Base-by-base conservation (phyloP, 2,329 filamentous ascomycete species). In the Ceratocystis papillata region DNA sequence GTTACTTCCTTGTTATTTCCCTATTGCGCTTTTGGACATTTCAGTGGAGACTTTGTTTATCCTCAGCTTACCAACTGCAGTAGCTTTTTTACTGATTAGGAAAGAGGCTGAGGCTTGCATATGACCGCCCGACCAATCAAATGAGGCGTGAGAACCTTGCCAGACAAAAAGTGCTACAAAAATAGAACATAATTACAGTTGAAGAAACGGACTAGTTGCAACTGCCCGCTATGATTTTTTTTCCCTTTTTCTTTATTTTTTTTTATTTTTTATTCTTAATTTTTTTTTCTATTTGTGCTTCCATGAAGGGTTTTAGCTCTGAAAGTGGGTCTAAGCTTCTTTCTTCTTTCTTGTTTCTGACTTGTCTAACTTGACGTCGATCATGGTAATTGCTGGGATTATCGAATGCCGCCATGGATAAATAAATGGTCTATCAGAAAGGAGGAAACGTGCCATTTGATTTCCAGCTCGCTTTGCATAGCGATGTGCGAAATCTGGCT, bases 101-200 rank as follows among this genome's bases (percentile, higher is more conserved):
- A 48, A 67, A 64, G 62, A 17, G 62, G 53, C 65, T 67, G 65
- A 55, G 64, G 63, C 65, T 48, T 63, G 61, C 65, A 67, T 63
- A 60, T 33, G 55, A 5, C 7, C 25, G 30, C 1, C 25, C 25
- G 33, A 17, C 48, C 50, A 41, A 65, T 59, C 15, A 45, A 3
- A 17, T 28, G 5, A 59, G 53, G 17, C 12, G 25, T 10, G 20
- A 25, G 48, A 25, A 53, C 20, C 45, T 48, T 10, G 45, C 45
- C 17, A 17, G n/a, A 48, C 15, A 12, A 15, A 25, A 53, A 53
- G 20, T 25, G 20, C 48, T 25, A 53, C 20, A 53, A 53, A 53
- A 53, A 25, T 22, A 25, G 7, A 53, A 53, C 20, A 25, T 10
- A 1, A 25, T 8, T 53, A 8, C 15, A 53, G 20, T 53, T 12